These are phyloP conservation scores for Colletotrichum abscissum DNA, from an alignment of 2,329 filamentous ascomycete species.

Conservation along the genomic window DNA sequence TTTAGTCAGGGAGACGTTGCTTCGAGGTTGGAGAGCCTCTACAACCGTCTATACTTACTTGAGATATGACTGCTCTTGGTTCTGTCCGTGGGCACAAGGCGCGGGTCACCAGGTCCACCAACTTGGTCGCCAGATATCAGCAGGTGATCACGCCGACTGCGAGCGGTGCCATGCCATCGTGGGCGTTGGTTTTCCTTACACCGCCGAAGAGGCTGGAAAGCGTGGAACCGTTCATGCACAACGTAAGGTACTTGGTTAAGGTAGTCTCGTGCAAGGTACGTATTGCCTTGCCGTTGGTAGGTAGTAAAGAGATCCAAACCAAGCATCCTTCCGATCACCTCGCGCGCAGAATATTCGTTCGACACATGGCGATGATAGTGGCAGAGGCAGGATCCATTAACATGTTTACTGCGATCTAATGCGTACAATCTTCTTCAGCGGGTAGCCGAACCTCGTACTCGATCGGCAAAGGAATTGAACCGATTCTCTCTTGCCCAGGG, in stretches of 20 bases:
- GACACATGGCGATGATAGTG: not conserved
- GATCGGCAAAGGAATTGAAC: not conserved
- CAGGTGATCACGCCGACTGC: conserved; percentile 25
- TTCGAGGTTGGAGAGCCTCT: not conserved
- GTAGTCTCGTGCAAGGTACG: not conserved
- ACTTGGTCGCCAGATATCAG: conserved; percentile 14
- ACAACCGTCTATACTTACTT: not conserved
- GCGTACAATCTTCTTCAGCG: not conserved
- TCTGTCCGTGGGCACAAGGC: conserved; percentile 3
- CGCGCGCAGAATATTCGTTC: not conserved
- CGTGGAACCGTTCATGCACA: not conserved
- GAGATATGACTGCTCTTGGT: not conserved
- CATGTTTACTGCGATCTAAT: not conserved
- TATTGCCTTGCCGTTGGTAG: not conserved
- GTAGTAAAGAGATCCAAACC: not conserved
- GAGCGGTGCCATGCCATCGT: conserved; percentile 19
- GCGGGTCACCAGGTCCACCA: conserved; percentile 25
- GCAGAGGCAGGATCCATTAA: not conserved
- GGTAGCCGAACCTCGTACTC: not conserved
- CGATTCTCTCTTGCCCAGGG: not conserved
- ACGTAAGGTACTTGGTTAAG: not conserved
- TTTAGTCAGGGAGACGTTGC: not conserved
- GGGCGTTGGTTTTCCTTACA: not conserved
- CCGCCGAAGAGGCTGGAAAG: not conserved
- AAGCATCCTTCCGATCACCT: not conserved